Base-by-base conservation (phyloP, 1,284 basidiomycete species). In the Coniferiporia sulphurascens region DNA sequence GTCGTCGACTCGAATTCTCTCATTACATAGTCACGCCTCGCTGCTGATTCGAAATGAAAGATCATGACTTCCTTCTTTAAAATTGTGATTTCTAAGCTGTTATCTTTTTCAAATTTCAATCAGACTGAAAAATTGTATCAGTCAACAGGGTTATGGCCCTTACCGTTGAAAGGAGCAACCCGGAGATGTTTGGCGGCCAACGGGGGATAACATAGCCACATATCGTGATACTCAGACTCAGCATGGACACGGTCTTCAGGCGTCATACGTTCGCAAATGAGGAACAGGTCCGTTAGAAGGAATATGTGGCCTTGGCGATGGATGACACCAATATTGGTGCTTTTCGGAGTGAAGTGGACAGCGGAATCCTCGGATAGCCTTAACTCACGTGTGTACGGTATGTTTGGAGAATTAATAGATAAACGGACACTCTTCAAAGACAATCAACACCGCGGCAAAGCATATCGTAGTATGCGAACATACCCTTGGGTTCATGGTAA, bases 121-220 rank as follows among this genome's bases (percentile, higher is more conserved):
- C 48, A 56, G 61, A 52, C 5, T 5, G 27, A 27, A 27, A 27
- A 27, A 5, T 3, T 27, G 27, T 27, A 27, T 27, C 5, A 27
- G 27, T 5, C 27, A 27, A 27, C 27, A 46, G 44, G 56, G 2
- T 41, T 41, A 58, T 50, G 36, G 61, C 56, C 19, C 48, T 78
- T 77, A 46, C 79, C 83, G 58, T 79, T 75, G 4, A 85, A 76
- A 66, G 86, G 87, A 27, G 74, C 77, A n/a, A 88, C 84, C 64
- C 82, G 81, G 56, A 98, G 77, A 68, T 98, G 94, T 71, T 98
- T 98, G 4, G 95, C 95, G 7, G 97, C 90, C 54, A 99, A 76
- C 2, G 97, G 97, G 19, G 97, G 97, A 75, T 97, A 99, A 64
- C 90, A 84, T 55, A 99, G 76, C 87, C 89, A 93, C 87, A 97